These are phyloP conservation scores for Eucalyptus cloeziana DNA, from an alignment of 345 rosid genomes.

Conservation along the genomic window DNA sequence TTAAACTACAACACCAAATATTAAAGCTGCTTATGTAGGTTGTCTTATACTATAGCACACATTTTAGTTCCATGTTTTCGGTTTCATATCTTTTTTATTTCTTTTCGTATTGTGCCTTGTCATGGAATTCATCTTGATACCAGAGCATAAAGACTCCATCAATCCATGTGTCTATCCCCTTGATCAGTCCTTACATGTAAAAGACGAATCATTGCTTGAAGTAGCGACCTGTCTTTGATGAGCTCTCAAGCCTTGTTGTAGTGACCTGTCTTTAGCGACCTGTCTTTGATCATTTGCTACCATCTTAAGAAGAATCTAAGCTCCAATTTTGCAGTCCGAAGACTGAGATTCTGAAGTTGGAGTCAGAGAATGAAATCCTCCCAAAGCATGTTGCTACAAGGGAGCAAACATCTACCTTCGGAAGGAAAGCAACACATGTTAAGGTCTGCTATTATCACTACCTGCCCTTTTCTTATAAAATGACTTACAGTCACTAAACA, in stretches of 20 bases:
- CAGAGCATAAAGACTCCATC: background rate
- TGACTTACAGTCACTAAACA: background rate
- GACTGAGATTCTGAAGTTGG: conserved; percentile 24
- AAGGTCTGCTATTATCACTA: conserved; percentile 9
- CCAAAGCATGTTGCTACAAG: conserved; percentile 8
- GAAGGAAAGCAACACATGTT: conserved; percentile 2
- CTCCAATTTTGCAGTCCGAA: conserved; percentile 19
- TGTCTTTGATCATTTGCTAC: background rate
- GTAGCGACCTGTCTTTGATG: background rate
- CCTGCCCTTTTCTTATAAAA: background rate
- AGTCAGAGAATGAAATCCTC: conserved; percentile 41
- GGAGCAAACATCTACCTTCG: conserved; percentile 16
- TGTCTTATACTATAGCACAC: background rate
- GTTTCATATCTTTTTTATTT: background rate
- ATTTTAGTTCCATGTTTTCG: background rate
- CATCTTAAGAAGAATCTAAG: background rate
- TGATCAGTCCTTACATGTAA: background rate
- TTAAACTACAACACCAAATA: background rate
- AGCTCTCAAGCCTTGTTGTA: background rate
- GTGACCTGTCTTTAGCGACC: background rate
- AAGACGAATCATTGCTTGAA: background rate
- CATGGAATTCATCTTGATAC: background rate
- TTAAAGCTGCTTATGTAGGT: background rate
- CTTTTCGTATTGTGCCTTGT: background rate
- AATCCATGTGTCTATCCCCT: background rate